Evolutionary conservation across 148 eudicot genomes (phyloP), one percentile per base, ranked within the genome.

Genomic region (Rhododendron vialii): DNA sequence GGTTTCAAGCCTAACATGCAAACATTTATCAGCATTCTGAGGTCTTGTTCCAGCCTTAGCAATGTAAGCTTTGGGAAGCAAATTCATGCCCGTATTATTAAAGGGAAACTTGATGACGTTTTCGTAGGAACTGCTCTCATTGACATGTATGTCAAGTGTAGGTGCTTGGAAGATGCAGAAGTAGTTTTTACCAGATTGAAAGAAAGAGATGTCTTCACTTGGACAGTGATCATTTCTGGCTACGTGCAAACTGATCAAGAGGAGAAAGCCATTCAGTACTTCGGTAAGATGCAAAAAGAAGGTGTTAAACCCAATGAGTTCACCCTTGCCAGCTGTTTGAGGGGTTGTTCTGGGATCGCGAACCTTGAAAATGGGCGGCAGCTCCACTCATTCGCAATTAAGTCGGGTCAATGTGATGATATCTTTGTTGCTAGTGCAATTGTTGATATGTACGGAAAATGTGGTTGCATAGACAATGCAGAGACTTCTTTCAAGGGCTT

Each of bases 381-480:
- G 38, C 84, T 90, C 61, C 93, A 92, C 80, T 90, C 92, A 6
- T 76, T 86, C 55, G 89, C 85, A 38, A 83, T 92, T 22, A 92
- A 92, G 85, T 77, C 83, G n/a, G 93, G 93, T 41, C 88, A 83
- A 18, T 43, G 82, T 13, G 24, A n/a, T 50, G 93, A 92, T 81
- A 3, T 86, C n/a, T 88, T 85, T 86, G 89, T 92, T 67, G 85
- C 89, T 43, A 89, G 92, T 85, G 86, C 93, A 50, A 33, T 92
- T 57, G 87, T 90, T 55, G 92, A 90, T 80, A 89, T 92, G 93
- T 92, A 92, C 57, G 89, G 89, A 17, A 92, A 92, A 82, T 92
- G 92, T 89, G 92, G 93, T 22, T 85, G 86, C 65, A 83, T 92
- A 28, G 88, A 92, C 73, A 89, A 88, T 69, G 89, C 92, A 15